These are phyloP conservation scores for Dryas drummondii DNA, from an alignment of 306 rosid genomes.

Conservation along the genomic window DNA sequence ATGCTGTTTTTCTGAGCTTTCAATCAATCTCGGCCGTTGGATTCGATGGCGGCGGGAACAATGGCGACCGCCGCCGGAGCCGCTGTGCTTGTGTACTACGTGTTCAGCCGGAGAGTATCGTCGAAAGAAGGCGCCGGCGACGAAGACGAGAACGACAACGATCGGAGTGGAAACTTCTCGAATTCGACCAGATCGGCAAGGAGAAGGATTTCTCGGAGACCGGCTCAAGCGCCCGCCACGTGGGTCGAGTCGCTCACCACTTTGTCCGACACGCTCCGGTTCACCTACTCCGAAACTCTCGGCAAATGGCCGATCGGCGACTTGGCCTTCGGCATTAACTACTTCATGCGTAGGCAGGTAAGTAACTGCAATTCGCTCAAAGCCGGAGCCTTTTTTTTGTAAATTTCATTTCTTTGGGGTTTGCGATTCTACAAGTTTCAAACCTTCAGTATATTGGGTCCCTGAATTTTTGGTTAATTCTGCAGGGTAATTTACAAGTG, in stretches of 20 bases:
- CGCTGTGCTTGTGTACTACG: constrained; percentile 61
- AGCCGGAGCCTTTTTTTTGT: not conserved
- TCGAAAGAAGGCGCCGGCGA: constrained; percentile 26
- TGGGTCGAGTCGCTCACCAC: constrained; percentile 75
- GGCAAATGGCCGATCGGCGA: constrained; percentile 99
- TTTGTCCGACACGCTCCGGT: constrained; percentile 82
- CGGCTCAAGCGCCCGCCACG: constrained; percentile 96
- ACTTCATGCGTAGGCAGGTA: constrained; percentile 91
- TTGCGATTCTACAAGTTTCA: not conserved
- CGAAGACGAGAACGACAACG: constrained; percentile 29
- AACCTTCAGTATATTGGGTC: not conserved
- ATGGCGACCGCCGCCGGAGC: constrained; percentile 97
- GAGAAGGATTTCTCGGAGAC: constrained; percentile 71
- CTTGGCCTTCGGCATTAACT: constrained; percentile 95
- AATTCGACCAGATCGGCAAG: constrained; percentile 63
- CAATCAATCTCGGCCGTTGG: constrained; percentile 21
- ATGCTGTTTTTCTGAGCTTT: constrained; percentile 11
- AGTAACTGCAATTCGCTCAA: constrained; percentile 9
- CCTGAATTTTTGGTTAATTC: not conserved
- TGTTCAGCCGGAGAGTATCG: constrained; percentile 51
- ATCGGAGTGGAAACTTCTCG: constrained; percentile 45
- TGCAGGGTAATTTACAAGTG: constrained; percentile 86
- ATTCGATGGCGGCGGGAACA: constrained; percentile 86
- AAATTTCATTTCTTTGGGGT: not conserved
- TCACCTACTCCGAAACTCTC: constrained; percentile 81